Percentiles rank a stretch among this genome's conserved stretches.
Evolutionary conservation across 352 stramenopile genomes (phyloP).

Genomic region (Globisporangium apiculatum): DNA sequence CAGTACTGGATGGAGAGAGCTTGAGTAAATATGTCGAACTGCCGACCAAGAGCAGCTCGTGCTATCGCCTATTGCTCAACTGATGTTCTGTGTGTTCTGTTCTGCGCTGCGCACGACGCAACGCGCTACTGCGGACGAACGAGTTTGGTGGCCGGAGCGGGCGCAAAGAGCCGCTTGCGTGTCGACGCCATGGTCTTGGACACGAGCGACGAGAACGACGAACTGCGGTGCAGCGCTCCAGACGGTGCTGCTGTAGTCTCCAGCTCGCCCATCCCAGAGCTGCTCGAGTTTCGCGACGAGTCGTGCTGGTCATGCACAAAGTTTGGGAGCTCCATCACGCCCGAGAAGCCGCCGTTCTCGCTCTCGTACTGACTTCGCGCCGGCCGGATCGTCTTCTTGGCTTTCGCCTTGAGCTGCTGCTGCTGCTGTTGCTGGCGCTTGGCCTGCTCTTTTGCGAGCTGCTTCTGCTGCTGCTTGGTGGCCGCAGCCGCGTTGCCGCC

Average conservation of each 20-base stretch:
- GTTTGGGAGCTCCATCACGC: constrained; percentile 59
- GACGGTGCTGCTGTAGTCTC: neutral
- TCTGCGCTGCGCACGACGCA: neutral
- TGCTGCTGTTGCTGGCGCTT: constrained; percentile 7
- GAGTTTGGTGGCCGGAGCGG: constrained; percentile 3
- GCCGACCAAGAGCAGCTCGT: too few relatives aligned
- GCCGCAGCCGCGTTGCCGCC: constrained; percentile 14
- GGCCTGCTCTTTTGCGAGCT: constrained; percentile 21
- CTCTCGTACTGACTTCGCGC: constrained; percentile 18
- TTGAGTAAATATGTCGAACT: neutral
- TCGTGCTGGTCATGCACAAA: constrained; percentile 22
- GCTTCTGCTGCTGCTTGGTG: constrained; percentile 18
- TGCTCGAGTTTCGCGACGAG: constrained; percentile 4
- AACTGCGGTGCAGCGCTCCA: constrained; percentile 9
- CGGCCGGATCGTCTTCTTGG: constrained; percentile 19
- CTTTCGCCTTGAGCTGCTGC: constrained; percentile 1
- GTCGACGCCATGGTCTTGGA: constrained; percentile 53
- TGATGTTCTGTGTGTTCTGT: neutral
- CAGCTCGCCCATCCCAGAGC: neutral
- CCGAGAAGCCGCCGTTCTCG: constrained; percentile 33
- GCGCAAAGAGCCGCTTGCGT: constrained; percentile 35
- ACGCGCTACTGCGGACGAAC: constrained; percentile 8
- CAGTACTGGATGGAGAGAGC: neutral
- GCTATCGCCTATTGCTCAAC: neutral
- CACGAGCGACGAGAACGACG: constrained; percentile 35